These are phyloP conservation scores for Andrographis paniculata DNA, from an alignment of 305 asterid genomes.

Conservation along the genomic window DNA sequence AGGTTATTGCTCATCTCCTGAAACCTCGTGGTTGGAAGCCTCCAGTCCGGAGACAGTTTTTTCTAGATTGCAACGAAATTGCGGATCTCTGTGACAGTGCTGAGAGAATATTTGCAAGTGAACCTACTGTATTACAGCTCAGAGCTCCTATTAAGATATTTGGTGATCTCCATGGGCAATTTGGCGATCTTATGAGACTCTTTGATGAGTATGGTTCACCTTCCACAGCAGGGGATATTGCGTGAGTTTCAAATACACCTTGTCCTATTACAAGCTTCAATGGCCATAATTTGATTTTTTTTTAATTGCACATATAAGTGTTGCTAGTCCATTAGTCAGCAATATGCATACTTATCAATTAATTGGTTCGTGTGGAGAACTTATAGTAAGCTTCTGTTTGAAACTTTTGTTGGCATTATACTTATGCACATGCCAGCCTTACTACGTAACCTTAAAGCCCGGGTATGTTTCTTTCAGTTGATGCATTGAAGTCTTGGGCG, in stretches of 20 bases:
- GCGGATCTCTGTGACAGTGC: constrained; percentile 97
- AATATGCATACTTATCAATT: constrained; percentile 2
- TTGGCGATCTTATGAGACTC: constrained; percentile 99
- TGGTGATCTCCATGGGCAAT: constrained; percentile 99
- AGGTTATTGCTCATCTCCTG: constrained; percentile 92
- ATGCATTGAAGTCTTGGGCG: constrained; percentile 2
- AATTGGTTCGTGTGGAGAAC: constrained; percentile 6
- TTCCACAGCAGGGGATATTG: constrained; percentile 94
- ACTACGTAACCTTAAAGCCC: neutral
- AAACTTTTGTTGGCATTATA: constrained; percentile 1
- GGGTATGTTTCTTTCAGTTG: neutral
- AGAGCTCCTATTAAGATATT: constrained; percentile 97
- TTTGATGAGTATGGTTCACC: constrained; percentile 97
- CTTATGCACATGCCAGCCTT: neutral
- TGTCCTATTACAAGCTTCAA: constrained; percentile 6
- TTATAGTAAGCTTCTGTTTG: neutral
- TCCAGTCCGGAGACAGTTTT: constrained; percentile 90
- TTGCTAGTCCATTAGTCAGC: neutral
- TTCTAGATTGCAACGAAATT: constrained; percentile 96
- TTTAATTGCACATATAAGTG: neutral
- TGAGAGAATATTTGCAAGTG: constrained; percentile 89
- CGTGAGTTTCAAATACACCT: constrained; percentile 43
- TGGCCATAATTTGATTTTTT: neutral
- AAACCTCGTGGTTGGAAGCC: constrained; percentile 99
- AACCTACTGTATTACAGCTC: constrained; percentile 92